These are phyloP conservation scores for Penicillium sp. DNA, from an alignment of 2,329 filamentous ascomycete genomes.

Conservation along the genomic window DNA sequence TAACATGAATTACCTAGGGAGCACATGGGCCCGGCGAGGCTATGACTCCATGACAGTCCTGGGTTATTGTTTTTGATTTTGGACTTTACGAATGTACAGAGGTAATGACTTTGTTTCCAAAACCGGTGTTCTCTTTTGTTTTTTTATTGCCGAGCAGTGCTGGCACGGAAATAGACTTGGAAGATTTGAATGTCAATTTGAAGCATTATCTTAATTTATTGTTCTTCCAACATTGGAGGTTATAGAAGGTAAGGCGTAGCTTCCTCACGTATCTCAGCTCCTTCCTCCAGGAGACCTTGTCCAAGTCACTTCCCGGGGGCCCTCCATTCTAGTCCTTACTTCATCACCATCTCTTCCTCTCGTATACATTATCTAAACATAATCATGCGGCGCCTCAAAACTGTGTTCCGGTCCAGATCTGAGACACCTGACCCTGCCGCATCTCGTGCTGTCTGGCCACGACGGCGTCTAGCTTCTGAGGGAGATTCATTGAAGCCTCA, in stretches of 20 bases:
- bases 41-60: neutral
- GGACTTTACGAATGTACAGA: conserved; percentile 28
- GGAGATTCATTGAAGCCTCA: conserved; percentile 9
- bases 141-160: conserved; percentile 8
- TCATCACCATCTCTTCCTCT: conserved; percentile 3
- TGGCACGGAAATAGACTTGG: conserved; percentile 23
- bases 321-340: conserved; percentile 1
- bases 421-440: neutral
- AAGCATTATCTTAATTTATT: neutral
- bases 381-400: conserved; percentile 15
- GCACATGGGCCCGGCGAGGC: conserved; percentile 7
- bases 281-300: neutral
- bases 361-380: conserved; percentile 5
- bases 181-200: conserved; percentile 27
- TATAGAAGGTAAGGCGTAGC: neutral
- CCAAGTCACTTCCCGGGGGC: neutral
- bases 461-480: conserved; percentile 12
- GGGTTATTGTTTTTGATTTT: conserved; percentile 11
- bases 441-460: conserved; percentile 12
- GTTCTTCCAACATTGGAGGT: neutral
- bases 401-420: conserved; percentile 9
- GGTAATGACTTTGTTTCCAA: conserved; percentile 26
- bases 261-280: neutral
- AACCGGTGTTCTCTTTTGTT: conserved; percentile 13
- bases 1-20: neutral